Percentiles rank a stretch among this genome's conserved stretches.
Evolutionary conservation across 2,329 filamentous ascomycete species (phyloP).

Genomic region (Dissoconium aciculare): DNA sequence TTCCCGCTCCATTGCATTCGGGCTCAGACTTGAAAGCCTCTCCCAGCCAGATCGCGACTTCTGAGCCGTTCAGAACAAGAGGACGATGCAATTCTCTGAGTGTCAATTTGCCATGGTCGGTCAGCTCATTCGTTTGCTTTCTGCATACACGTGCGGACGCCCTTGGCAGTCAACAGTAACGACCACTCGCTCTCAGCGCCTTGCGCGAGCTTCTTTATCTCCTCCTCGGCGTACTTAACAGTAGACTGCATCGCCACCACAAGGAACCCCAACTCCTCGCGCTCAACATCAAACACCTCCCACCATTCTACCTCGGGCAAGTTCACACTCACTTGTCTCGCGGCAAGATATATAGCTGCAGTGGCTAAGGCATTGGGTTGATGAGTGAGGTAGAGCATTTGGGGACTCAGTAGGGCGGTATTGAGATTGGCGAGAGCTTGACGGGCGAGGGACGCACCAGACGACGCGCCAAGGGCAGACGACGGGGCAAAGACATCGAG

Average conservation of each 20-base stretch:
- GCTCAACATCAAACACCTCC: slow-evolving; percentile 93
- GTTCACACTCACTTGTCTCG: slow-evolving; percentile 58
- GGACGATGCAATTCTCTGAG: no score
- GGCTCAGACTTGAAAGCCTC: no score
- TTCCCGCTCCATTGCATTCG: no score
- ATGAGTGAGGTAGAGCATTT: slow-evolving; percentile 80
- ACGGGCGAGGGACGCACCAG: slow-evolving; percentile 39
- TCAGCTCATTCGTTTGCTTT: no score
- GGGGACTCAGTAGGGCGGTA: slow-evolving; percentile 68
- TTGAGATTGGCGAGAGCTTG: slow-evolving; percentile 69
- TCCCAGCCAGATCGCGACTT: no score
- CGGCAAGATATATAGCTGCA: slow-evolving; percentile 80
- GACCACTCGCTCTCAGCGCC: no score
- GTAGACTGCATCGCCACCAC: slow-evolving; percentile 75
- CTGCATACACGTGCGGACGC: no score
- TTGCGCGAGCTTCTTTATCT: slow-evolving; percentile 42
- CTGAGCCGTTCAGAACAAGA: no score
- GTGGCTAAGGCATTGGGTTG: slow-evolving; percentile 76
- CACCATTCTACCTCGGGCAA: slow-evolving; percentile 83
- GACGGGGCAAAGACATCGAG: slow-evolving; percentile 48
- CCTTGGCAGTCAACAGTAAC: no score
- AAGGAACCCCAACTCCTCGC: slow-evolving; percentile 85
- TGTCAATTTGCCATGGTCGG: no score
- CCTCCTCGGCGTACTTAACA: slow-evolving; percentile 50
- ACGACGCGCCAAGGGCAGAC: slow-evolving; percentile 20